Base-by-base conservation (phyloP, 305 asterid species). In the Petunia hybrid region DNA sequence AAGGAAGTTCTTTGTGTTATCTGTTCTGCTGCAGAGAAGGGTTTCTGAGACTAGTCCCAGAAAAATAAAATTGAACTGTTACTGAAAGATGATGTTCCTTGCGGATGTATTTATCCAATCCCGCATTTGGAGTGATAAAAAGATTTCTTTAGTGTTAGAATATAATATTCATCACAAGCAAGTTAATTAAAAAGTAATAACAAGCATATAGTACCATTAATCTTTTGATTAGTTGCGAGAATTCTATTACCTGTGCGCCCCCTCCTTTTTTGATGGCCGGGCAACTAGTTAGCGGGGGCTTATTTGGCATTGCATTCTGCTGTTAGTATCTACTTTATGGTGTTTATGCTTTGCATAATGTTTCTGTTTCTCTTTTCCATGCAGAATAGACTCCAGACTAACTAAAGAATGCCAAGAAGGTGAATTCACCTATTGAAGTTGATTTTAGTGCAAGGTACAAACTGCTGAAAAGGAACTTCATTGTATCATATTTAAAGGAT, bases 381-480 rank as follows among this genome's bases (percentile, higher is more conserved):
- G 94, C 96, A 90, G 92, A 91, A 89, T 83, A 85, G 83, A 76
- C 80, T 85, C 85, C 88, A 92, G 91, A 87, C 89, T 83, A 83
- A 83, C 79, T 85, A 89, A 85, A 85, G 91, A 85, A 83, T 89
- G 85, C 85, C 84, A 84, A 83, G 95, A 85, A 84, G 94, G 82
- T 83, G 92, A 85, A 89, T 86, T 87, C 89, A 89, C 89, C 88
- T 79, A 86, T 86, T 80, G 86, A 83, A 84, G 82, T 80, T 67
- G 77, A 80, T 82, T 43, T 84, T 74, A 76, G 81, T 62, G 59
- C 73, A 69, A 82, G 90, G 88, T 89, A 80, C 85, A 51, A 82
- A 86, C 66, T 80, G 83, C 85, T 77, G 87, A 83, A 87, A 84
- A 78, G 70, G 64, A 73, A 14, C 79, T 64, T 36, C 79, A 57